phyloP scores from a whole-genome alignment of 1,284 basidiomycete species.

The Leccinum fallax region DNA sequence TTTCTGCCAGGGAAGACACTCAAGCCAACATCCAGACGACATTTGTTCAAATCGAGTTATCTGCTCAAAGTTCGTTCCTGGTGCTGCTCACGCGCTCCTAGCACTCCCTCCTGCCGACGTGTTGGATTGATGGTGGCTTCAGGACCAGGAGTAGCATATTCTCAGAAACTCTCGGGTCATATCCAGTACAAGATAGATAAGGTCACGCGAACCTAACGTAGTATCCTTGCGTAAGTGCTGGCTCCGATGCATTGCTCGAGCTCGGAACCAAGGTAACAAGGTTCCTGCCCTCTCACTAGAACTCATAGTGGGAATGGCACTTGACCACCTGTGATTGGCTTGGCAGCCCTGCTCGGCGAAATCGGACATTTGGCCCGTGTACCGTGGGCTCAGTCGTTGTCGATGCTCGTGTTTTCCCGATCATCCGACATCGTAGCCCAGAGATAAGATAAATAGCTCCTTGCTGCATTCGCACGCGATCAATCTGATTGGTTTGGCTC shows the following conservation, averaged over 20 bases:
- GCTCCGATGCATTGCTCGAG: background rate
- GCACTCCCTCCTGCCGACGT: background rate
- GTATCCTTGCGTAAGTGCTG: background rate
- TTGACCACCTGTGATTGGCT: background rate
- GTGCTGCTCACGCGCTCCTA: background rate
- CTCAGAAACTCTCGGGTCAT: background rate
- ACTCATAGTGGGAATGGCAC: background rate
- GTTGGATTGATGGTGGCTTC: background rate
- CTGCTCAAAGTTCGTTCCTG: background rate
- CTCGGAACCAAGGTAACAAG: background rate
- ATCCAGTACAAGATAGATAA: background rate
- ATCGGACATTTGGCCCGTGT: background rate
- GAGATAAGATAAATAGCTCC: background rate
- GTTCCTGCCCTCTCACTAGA: background rate
- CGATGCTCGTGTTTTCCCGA: background rate
- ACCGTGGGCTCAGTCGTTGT: background rate
- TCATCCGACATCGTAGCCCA: conserved; percentile 12
- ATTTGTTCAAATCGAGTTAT: background rate
- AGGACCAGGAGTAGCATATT: background rate
- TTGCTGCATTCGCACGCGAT: background rate
- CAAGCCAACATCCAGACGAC: background rate
- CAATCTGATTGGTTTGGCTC: background rate
- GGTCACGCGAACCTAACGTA: background rate
- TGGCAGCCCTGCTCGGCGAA: background rate
- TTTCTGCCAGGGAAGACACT: too few species aligned